Base-by-base conservation (phyloP, 768 basidiomycete genomes). In the Lactifluus subvellereus region DNA sequence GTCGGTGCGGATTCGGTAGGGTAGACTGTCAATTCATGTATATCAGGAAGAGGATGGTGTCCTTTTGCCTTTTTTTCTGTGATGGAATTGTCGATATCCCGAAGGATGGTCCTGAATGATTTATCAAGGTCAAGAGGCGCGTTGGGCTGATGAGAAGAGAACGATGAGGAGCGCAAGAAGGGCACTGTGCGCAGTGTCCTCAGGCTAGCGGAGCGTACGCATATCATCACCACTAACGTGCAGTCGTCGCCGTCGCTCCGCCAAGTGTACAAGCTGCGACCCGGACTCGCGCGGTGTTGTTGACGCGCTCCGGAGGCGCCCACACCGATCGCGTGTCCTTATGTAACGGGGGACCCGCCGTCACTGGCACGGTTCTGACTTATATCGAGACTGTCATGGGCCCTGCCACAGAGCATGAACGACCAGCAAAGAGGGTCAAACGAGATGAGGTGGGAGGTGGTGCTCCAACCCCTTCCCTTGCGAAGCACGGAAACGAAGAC, bases 11-110 rank as follows among this genome's bases (percentile, higher is more conserved):
- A 52, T 37, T 70, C 76, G 27, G 73, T 68, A 52, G 79, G 74
- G 30, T 80, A 72, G 32, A 82, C 73, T 66, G 88, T 80, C n/a
- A 91, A 73, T 68, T 88, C 86, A 67, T 80, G 78, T 35, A 74
- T 76, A 42, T 70, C 68, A 14, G 69, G 64, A 35, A 18, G 60
- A 33, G 55, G 20, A 22, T 51, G 22, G 20, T 61, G 59, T 16
- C 60, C 60, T 6, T 61, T 54, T 30, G 49, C 42, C 60, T 77
- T 77, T 55, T 72, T 70, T 20, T 69, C 66, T 47, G 69, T 70
- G 18, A 90, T 74, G 9, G 88, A 85, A 65, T 87, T 81, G 66
- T 89, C 89, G 3, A 85, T 79, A 73, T 88, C 88, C 61, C 79
- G 76, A 50, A 92, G 75, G 43, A 92, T 74, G 7, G 80, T 77